Evolutionary conservation across 2,329 filamentous ascomycete genomes (phyloP), one percentile per base, ranked within the genome.

Genomic region (Dothideomycetes sp.): DNA sequence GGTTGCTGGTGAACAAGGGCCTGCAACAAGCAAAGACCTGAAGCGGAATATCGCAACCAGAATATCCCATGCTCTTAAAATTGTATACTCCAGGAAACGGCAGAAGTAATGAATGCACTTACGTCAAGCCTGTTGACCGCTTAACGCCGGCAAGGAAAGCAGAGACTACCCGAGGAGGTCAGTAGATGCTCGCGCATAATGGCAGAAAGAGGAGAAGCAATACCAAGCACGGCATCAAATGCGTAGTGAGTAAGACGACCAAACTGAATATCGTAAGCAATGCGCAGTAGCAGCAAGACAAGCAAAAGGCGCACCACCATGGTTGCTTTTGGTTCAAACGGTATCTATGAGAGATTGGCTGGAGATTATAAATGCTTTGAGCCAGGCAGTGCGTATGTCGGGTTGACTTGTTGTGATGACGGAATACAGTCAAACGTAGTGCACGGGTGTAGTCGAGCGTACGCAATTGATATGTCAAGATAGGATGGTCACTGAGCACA

Each of bases 71-170:
- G n/a, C n/a, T n/a, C n/a, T n/a, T n/a, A n/a, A n/a, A n/a, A n/a
- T 36, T 34, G 30, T 36, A 38, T 37, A 27, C 31, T 8, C 36
- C 32, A 31, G 31, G 27, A n/a, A 19, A 24, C 18, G 37, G 32
- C 12, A 36, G 47, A 37, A 40, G 34, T 40, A 31, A 38, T 43
- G 38, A 42, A 48, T 45, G 43, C 51, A 82, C 84, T 76, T 84
- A 98, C 91, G 88, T 95, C 67, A 98, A 73, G 56, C 91, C 91
- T 46, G 91, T 96, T 49, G 89, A 95, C 53, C 91, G 86, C 69
- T 94, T 93, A 71, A 98, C 88, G 56, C 91, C 91, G 30, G 91
- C 91, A 50, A 98, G 79, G 62, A 96, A 89, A 47, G 91, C 85
- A 55, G 91, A 98, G 62, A 98, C 84, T 93, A 50, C 3, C 34